phyloP scores from a whole-genome alignment of 805 yeast genomes.

The Schwanniomyces occidentalis region DNA sequence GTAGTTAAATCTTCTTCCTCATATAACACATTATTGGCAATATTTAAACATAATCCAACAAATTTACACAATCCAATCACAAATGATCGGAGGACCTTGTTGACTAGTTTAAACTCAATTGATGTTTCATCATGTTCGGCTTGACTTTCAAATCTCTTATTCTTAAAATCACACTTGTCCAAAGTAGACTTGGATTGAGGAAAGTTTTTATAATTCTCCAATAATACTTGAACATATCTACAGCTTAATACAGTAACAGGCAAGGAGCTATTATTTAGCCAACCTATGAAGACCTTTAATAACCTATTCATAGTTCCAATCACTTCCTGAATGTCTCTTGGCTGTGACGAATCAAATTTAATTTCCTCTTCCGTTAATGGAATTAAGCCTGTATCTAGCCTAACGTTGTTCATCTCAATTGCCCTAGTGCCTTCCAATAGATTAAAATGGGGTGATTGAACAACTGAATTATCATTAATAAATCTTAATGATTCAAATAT shows the following conservation, averaged over 20 bases:
- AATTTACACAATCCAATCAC: conserved; percentile 55
- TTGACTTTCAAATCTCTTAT: conserved; percentile 13
- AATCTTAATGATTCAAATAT: conserved; percentile 41
- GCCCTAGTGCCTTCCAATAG: conserved; percentile 87
- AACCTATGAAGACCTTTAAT: conserved; percentile 55
- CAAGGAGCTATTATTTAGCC: conserved; percentile 76
- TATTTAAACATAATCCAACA: conserved; percentile 46
- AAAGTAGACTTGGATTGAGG: conserved; percentile 10
- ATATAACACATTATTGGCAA: conserved; percentile 60
- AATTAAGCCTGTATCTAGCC: conserved; percentile 78
- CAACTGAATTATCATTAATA: conserved; percentile 55
- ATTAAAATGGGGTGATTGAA: conserved; percentile 59
- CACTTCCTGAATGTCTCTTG: conserved; percentile 41
- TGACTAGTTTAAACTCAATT: conserved; percentile 35
- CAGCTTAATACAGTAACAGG: conserved; percentile 80
- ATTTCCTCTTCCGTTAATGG: conserved; percentile 44
- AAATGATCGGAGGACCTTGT: conserved; percentile 51
- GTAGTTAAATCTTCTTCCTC: conserved; percentile 78
- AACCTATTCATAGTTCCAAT: conserved; percentile 55
- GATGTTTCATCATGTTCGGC: conserved; percentile 8
- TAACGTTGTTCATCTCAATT: conserved; percentile 68
- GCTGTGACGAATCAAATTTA: conserved; percentile 43
- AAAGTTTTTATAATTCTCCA: conserved; percentile 39
- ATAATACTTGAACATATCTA: conserved; percentile 63
- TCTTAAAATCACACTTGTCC: conserved; percentile 12